Evolutionary conservation across 2,329 filamentous ascomycete genomes (phyloP).

Genomic region (Nigrospora sphaerica): DNA sequence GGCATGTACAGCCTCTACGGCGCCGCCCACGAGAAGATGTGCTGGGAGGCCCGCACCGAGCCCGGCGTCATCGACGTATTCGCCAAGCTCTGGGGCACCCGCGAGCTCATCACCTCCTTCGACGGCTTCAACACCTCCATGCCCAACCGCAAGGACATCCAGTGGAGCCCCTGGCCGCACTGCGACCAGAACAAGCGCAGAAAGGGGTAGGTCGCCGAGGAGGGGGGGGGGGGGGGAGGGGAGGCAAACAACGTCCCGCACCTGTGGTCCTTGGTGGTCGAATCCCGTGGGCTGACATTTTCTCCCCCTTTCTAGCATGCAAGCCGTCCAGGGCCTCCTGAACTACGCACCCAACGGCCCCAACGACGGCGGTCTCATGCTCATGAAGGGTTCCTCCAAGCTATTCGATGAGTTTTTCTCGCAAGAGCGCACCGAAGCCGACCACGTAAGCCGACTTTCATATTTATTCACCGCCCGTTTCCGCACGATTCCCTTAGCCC

Average conservation of each 20-base stretch:
- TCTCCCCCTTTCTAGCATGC: conserved; percentile 9
- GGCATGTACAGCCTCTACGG: conserved; percentile 34
- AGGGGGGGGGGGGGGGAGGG: no score
- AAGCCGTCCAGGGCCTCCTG: conserved; percentile 32
- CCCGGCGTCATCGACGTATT: conserved; percentile 31
- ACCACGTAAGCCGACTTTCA: conserved; percentile 10
- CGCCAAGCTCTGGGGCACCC: conserved; percentile 29
- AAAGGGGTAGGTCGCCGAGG: conserved; percentile 24
- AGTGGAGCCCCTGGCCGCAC: conserved; percentile 34
- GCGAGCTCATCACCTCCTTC: conserved; percentile 16
- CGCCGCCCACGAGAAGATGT: conserved; percentile 31
- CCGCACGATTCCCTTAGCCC: no score
- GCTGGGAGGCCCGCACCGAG: conserved; percentile 34
- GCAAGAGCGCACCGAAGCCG: conserved; percentile 32
- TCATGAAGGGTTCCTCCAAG: conserved; percentile 33
- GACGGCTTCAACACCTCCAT: conserved; percentile 31
- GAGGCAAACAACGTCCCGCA: no score
- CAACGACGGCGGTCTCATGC: conserved; percentile 38
- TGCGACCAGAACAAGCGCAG: conserved; percentile 31
- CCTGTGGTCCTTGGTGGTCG: neutral
- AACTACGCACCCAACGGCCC: conserved; percentile 36
- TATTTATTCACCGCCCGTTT: no score
- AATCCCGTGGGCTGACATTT: no score
- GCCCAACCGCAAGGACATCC: conserved; percentile 27
- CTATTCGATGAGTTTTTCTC: conserved; percentile 37